Conservation (phyloP, 1,284 basidiomycete species). For the Chondrostereum purpureum region DNA sequence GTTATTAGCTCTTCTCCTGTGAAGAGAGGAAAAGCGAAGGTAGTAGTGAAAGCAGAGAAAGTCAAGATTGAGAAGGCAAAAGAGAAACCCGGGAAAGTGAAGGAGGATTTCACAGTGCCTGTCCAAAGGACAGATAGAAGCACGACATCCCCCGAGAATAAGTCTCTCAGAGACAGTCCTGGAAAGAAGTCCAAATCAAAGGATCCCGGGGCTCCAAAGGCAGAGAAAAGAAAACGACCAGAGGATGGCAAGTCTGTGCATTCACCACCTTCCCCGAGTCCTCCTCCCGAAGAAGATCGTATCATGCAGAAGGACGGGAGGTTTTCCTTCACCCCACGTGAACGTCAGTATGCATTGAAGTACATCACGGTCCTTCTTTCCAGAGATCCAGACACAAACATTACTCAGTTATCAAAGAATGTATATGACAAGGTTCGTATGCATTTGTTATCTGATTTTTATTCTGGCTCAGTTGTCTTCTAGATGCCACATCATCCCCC, state of each 20-base stretch:
- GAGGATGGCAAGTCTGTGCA: background rate
- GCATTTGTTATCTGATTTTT: slow-evolving; percentile 2
- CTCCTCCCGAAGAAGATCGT: slow-evolving; percentile 16
- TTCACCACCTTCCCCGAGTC: slow-evolving; percentile 14
- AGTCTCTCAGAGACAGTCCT: background rate
- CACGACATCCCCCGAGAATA: background rate
- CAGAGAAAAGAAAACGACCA: slow-evolving; percentile 12
- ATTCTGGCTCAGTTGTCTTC: slow-evolving; percentile 1
- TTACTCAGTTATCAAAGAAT: too few relatives aligned
- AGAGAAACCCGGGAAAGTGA: too few relatives aligned
- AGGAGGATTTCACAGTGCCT: too few relatives aligned
- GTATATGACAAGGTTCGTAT: slow-evolving; percentile 37
- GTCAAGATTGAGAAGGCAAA: background rate
- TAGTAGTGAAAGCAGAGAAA: too few relatives aligned
- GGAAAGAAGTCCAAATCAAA: too few relatives aligned
- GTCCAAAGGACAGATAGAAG: too few relatives aligned
- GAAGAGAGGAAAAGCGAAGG: too few relatives aligned
- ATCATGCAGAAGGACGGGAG: slow-evolving; percentile 8
- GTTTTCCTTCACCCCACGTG: slow-evolving; percentile 19
- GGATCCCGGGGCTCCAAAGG: too few relatives aligned
- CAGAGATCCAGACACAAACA: too few relatives aligned
- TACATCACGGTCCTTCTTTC: slow-evolving; percentile 25
- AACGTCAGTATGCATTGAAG: slow-evolving; percentile 24
- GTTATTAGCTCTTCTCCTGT: background rate
- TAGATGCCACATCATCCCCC: slow-evolving; percentile 40